phyloP scores from a whole-genome alignment of 2,329 filamentous ascomycete genomes.

The Cercospora canescens region DNA sequence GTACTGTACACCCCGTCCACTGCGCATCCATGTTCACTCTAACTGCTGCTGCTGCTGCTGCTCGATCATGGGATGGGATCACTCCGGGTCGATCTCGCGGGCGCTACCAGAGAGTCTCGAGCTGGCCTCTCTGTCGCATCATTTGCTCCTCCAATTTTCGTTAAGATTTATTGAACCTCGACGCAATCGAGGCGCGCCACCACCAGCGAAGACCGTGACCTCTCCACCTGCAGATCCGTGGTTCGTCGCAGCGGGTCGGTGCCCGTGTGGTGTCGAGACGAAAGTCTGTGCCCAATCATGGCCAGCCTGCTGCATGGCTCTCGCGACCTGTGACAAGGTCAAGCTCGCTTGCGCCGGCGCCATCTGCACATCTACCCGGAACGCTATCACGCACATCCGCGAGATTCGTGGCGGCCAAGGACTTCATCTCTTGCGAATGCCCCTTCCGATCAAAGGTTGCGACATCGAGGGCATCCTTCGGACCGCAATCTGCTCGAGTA shows the following conservation, averaged over 20 bases:
- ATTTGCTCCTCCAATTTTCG: not conserved
- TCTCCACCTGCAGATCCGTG: not conserved
- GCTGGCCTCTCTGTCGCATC: not conserved
- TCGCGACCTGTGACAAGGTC: constrained; percentile 1
- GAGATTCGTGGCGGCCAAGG: constrained; percentile 1
- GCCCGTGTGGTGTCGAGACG: constrained; percentile 5
- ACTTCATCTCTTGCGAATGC: not conserved
- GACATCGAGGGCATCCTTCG: not conserved
- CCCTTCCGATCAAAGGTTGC: not conserved
- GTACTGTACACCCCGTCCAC: not conserved
- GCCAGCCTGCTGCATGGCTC: not conserved
- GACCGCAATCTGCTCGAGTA: not conserved
- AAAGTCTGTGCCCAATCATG: not conserved
- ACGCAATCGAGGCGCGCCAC: not conserved
- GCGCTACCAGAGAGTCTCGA: not conserved
- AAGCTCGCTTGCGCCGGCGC: not conserved
- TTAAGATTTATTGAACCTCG: not conserved
- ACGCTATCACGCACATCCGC: not conserved
- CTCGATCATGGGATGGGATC: not conserved
- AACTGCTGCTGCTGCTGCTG: not conserved
- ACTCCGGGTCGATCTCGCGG: not conserved
- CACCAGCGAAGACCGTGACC: not conserved
- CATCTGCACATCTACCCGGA: constrained; percentile 3
- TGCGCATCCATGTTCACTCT: not conserved
- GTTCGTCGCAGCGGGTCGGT: not conserved